These are phyloP conservation scores for Lolium rigidum DNA, from an alignment of 176 grass and related monocot genomes.

Conservation along the genomic window DNA sequence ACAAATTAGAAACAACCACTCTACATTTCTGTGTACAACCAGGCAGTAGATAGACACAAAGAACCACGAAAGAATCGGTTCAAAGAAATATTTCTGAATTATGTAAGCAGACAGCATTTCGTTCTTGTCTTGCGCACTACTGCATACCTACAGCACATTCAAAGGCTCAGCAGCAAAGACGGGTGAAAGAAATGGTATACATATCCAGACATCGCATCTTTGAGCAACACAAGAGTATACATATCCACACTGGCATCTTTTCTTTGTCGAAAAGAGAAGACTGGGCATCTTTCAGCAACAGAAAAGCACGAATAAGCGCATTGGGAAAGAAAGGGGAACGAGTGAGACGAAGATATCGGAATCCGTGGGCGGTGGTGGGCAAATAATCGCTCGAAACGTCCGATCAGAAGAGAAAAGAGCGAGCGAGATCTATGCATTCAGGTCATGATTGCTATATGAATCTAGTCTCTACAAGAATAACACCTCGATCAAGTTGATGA, in stretches of 20 bases:
- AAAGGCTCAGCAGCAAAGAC: constrained; percentile 33
- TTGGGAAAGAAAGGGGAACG: neutral
- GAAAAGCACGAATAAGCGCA: constrained; percentile 28
- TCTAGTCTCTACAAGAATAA: constrained; percentile 2
- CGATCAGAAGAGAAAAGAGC: neutral
- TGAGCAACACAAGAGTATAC: neutral
- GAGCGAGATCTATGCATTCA: neutral
- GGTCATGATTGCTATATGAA: neutral
- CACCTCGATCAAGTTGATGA: constrained; percentile 1
- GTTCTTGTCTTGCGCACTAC: neutral
- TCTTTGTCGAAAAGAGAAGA: too few relatives aligned
- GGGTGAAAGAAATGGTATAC: constrained; percentile 25
- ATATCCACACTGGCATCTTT: too few relatives aligned
- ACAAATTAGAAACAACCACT: neutral
- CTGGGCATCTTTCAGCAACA: neutral
- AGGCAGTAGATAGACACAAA: neutral
- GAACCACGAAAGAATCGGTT: neutral
- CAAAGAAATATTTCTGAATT: neutral
- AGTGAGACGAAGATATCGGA: constrained; percentile 38
- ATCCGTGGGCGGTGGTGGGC: neutral
- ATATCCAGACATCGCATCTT: constrained; percentile 34
- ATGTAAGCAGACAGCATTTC: neutral
- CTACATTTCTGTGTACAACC: neutral
- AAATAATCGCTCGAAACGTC: constrained; percentile 24
- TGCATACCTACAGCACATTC: constrained; percentile 37